phyloP scores from a whole-genome alignment of 176 grass and related monocot species.

The Luzula sylvatica region DNA sequence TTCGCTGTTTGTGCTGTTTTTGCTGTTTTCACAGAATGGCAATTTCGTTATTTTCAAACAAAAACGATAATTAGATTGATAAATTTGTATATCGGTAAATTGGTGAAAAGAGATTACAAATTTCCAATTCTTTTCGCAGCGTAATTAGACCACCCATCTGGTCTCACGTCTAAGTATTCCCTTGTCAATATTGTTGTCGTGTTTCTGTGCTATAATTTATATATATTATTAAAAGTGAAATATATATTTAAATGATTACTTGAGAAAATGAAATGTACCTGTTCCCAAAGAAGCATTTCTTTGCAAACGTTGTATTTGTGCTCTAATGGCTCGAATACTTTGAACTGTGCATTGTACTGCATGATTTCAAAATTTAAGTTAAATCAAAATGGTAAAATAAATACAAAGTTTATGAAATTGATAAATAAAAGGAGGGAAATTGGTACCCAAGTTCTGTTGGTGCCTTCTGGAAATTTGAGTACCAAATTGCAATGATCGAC shows the following conservation, averaged over 20 bases:
- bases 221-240: conserved; percentile 1
- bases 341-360: conserved; percentile 91
- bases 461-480: conserved; percentile 71
- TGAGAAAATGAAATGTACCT: conserved; percentile 38
- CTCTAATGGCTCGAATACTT: conserved; percentile 73
- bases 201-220: conserved; percentile 65
- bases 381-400: neutral
- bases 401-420: neutral
- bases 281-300: conserved; percentile 81
- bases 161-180: conserved; percentile 91
- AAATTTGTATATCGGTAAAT: neutral
- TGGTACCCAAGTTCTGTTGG: conserved; percentile 81
- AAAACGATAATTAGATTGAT: neutral
- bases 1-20: conserved; percentile 57
- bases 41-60: conserved; percentile 12
- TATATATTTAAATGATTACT: neutral
- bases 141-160: conserved; percentile 89
- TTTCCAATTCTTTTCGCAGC: conserved; percentile 91
- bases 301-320: conserved; percentile 79
- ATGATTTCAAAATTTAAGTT: conserved; percentile 9
- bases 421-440: conserved; percentile 21
- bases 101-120: conserved; percentile 31
- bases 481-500: conserved; percentile 76
- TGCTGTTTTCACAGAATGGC: conserved; percentile 3
- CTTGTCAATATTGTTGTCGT: conserved; percentile 97